phyloP scores from a whole-genome alignment of 129 eudicot species.

The Flaveria linearis region DNA sequence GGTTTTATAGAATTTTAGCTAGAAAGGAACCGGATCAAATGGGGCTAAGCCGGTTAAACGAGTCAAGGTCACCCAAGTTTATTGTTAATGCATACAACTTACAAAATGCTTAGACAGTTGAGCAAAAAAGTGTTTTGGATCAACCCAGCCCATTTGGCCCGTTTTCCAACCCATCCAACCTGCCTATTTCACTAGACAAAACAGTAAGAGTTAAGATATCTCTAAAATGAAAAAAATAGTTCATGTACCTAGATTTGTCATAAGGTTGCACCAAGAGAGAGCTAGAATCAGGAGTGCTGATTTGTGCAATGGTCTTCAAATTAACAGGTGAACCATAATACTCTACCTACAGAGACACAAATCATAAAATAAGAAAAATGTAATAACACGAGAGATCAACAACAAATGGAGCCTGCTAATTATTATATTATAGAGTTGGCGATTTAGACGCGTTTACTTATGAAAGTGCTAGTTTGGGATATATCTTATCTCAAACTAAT shows the following conservation, averaged over 20 bases:
- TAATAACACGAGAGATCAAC: neutral
- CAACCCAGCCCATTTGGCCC: neutral
- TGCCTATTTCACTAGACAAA: neutral
- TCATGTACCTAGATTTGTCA: slow-evolving; percentile 87
- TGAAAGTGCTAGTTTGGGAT: neutral
- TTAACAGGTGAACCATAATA: slow-evolving; percentile 87
- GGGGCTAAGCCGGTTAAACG: neutral
- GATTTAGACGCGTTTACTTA: neutral
- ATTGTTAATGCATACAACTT: neutral
- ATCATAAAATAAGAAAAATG: neutral
- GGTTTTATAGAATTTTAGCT: neutral
- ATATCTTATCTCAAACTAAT: neutral
- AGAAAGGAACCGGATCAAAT: neutral
- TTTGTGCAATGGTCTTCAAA: slow-evolving; percentile 92
- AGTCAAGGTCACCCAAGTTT: neutral
- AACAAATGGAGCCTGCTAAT: neutral
- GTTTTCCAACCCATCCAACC: neutral
- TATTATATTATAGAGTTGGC: neutral
- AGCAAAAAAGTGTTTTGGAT: neutral
- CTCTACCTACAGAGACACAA: slow-evolving; percentile 56
- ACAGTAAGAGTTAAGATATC: neutral
- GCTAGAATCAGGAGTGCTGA: slow-evolving; percentile 90
- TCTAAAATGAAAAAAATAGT: neutral
- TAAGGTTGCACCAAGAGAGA: slow-evolving; percentile 85
- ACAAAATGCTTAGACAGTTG: neutral